Conservation (phyloP, 768 basidiomycete species). For the Suillus brevipes region DNA sequence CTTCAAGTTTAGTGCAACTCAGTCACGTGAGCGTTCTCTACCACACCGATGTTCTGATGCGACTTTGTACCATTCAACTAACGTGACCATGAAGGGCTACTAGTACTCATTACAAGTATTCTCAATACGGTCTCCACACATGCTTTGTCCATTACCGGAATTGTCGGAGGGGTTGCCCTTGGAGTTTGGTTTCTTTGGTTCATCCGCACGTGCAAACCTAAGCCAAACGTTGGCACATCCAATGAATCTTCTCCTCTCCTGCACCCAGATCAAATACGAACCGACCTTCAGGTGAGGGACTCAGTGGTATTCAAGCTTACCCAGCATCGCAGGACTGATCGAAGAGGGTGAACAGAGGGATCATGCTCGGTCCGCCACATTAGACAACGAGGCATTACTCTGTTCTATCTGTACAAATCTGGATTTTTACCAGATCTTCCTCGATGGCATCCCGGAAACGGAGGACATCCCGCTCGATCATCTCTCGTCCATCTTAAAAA, state of each 20-base stretch:
- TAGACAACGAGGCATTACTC: neutral
- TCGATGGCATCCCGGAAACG: neutral
- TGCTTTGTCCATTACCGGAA: neutral
- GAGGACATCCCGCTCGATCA: conserved; percentile 3
- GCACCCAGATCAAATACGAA: neutral
- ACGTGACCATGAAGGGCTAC: neutral
- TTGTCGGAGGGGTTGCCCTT: neutral
- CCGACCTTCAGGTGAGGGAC: neutral
- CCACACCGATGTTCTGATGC: neutral
- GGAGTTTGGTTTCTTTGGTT: neutral
- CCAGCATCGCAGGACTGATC: neutral
- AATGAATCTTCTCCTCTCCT: neutral
- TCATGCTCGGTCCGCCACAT: neutral
- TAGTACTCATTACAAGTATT: neutral
- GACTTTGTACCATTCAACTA: too few species aligned
- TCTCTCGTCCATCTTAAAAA: conserved; percentile 6
- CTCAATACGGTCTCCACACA: neutral
- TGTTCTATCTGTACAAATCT: conserved; percentile 9
- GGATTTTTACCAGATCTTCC: conserved; percentile 5
- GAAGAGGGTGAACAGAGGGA: neutral
- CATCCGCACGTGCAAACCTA: neutral
- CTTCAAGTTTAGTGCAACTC: neutral
- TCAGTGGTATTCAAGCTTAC: neutral
- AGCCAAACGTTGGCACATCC: neutral
- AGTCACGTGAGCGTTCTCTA: neutral